Evolutionary conservation across 1,284 basidiomycete genomes (phyloP), one percentile per base, ranked within the genome.

Genomic region (Schizopora paradoxa): DNA sequence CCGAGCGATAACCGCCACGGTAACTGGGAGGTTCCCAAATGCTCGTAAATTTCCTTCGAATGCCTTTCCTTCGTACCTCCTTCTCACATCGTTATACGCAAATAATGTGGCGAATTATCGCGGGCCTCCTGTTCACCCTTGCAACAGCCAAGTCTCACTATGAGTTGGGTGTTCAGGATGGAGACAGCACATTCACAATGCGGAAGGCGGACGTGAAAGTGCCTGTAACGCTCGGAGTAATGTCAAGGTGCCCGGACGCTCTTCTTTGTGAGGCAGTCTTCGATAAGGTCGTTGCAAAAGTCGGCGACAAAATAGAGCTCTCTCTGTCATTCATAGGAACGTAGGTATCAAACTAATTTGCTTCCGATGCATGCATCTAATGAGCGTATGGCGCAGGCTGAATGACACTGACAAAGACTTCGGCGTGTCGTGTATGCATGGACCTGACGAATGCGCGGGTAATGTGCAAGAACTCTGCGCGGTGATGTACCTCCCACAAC

Each of bases 381-480:
- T 42, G 51, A 57, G 42, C 59, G 39, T 22, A 35, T 41, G n/a
- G 34, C 6, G 41, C 57, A 90, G 89, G 41, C 60, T 78, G 21
- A 78, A 91, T 60, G 54, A 69, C 18, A 72, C 77, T 6, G 83
- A 86, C 32, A 65, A 77, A 8, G 68, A 73, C 38, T 85, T 83
- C 58, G 89, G 89, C 11, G 77, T 87, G 16, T 75, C 68, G 19
- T 93, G 91, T 66, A 75, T 73, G 70, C 90, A 94, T 61, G 90
- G 90, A 16, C 66, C 68, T 13, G 64, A 74, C 37, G 91, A 94
- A 65, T 92, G 89, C 56, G 80, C 79, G n/a, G 91, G 88, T 41
- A 90, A 93, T 66, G 76, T 90, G 13, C 85, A 93, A 53, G 81
- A 93, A 60, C 72, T 94, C 19, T 94, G 91, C 59, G 79, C 80